Conservation (phyloP, 1,284 basidiomycete species). For the Pholiota adiposa region DNA sequence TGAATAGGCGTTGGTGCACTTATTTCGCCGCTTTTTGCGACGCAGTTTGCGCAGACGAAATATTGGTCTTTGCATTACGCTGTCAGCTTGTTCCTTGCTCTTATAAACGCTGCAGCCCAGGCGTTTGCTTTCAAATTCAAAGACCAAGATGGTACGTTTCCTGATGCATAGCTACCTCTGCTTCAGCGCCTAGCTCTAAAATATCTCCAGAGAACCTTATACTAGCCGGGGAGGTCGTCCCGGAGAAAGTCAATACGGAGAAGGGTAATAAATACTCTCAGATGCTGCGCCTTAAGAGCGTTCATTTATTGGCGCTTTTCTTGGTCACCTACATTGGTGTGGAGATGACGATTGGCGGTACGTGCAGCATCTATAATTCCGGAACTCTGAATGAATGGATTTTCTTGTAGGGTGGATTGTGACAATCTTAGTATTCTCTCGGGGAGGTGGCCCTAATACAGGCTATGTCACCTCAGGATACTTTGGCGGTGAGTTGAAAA, state of each 20-base stretch:
- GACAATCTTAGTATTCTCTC: constrained; percentile 54
- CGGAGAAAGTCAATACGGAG: constrained; percentile 22
- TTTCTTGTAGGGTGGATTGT: constrained; percentile 56
- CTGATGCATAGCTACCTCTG: neutral
- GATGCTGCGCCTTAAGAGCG: constrained; percentile 52
- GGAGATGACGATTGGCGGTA: constrained; percentile 66
- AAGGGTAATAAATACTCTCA: constrained; percentile 53
- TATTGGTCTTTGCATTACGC: constrained; percentile 67
- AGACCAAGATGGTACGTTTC: constrained; percentile 47
- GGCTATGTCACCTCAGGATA: constrained; percentile 58
- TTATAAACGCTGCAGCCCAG: constrained; percentile 48
- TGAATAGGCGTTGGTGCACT: constrained; percentile 66
- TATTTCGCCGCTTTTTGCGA: constrained; percentile 65
- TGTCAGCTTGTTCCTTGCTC: constrained; percentile 57
- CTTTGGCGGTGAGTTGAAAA: constrained; percentile 42
- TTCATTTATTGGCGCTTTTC: constrained; percentile 64
- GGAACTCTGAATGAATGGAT: neutral
- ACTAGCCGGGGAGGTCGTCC: constrained; percentile 28
- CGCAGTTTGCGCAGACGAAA: constrained; percentile 59
- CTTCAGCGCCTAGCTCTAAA: neutral
- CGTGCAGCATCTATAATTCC: neutral
- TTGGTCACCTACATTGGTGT: constrained; percentile 66
- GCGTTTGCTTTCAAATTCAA: constrained; percentile 54
- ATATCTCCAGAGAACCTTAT: constrained; percentile 39
- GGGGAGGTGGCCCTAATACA: constrained; percentile 47